These are phyloP conservation scores for Acanthamoeba sp. DNA, from an alignment of 208 protist species.

Conservation along the genomic window DNA sequence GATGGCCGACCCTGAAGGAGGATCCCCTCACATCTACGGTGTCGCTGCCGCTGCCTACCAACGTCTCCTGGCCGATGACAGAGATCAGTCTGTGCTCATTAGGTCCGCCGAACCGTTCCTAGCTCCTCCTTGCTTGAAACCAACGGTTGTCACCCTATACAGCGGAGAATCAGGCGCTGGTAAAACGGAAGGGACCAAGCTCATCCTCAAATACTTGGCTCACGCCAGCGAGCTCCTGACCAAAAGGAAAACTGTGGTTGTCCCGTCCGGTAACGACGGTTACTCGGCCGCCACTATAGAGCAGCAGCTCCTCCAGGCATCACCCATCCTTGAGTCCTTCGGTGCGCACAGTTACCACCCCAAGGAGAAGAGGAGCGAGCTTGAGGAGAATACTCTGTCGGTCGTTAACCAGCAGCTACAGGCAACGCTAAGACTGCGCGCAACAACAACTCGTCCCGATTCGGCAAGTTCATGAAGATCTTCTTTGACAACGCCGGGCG, in stretches of 20 bases:
- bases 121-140: constrained; percentile 64
- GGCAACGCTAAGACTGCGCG: constrained; percentile 86
- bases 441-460: constrained; percentile 89
- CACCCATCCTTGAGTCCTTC: constrained; percentile 80
- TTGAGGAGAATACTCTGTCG: too few relatives aligned
- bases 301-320: constrained; percentile 84
- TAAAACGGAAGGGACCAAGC: constrained; percentile 90
- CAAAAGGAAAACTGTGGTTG: too few relatives aligned
- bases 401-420: too few relatives aligned
- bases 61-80: constrained; percentile 76
- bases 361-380: too few relatives aligned
- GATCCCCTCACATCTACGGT: constrained; percentile 83
- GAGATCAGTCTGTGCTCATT: constrained; percentile 83
- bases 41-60: constrained; percentile 81
- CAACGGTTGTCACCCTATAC: background rate
- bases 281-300: constrained; percentile 82
- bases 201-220: constrained; percentile 88
- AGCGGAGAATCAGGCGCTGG: constrained; percentile 87
- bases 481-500: constrained; percentile 80
- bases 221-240: constrained; percentile 58
- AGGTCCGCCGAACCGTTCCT: background rate
- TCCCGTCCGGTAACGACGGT: too few relatives aligned
- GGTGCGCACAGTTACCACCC: constrained; percentile 67
- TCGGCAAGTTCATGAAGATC: constrained; percentile 88
- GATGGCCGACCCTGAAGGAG: constrained; percentile 29